A percentile compares a stretch with the other conserved stretches of the same genome.
These are phyloP conservation scores for Lactifluus piperatus DNA, from an alignment of 768 basidiomycete genomes.

Conservation along the genomic window DNA sequence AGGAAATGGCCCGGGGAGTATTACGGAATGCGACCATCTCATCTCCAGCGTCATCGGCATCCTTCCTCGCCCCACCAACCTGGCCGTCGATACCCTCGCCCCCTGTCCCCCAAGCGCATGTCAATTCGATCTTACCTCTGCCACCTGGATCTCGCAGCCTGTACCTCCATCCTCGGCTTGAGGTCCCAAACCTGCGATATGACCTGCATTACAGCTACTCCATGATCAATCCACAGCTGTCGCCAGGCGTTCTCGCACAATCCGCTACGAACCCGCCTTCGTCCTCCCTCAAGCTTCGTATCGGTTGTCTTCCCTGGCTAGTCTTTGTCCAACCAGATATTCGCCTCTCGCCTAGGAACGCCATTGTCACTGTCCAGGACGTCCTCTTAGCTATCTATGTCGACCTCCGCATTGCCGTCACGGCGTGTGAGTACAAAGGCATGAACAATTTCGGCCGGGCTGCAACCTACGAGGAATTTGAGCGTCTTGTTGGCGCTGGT, in stretches of 20 bases:
- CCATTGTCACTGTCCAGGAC: conserved; percentile 4
- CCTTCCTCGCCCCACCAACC: too few species aligned
- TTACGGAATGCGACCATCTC: not conserved
- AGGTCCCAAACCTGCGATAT: not conserved
- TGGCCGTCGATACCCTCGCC: too few species aligned
- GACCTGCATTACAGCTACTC: too few species aligned
- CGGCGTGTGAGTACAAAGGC: not conserved
- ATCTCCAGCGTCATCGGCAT: too few species aligned
- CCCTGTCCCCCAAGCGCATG: not conserved
- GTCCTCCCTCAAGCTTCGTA: not conserved
- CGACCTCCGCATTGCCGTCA: conserved; percentile 6
- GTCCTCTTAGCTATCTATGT: not conserved
- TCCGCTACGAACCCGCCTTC: not conserved
- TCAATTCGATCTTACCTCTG: not conserved
- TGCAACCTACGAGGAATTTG: not conserved
- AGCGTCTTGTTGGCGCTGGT: not conserved
- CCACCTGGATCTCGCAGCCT: too few species aligned
- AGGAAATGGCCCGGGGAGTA: not conserved
- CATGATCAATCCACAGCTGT: not conserved
- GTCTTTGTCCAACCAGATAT: not conserved
- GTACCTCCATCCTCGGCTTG: not conserved
- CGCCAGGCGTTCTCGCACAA: not conserved
- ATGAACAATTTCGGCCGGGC: not conserved
- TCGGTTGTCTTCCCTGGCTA: not conserved
- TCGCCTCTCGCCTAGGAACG: not conserved